These are phyloP conservation scores for Colletotrichum kahawae DNA, from an alignment of 2,329 filamentous ascomycete species.

Conservation along the genomic window DNA sequence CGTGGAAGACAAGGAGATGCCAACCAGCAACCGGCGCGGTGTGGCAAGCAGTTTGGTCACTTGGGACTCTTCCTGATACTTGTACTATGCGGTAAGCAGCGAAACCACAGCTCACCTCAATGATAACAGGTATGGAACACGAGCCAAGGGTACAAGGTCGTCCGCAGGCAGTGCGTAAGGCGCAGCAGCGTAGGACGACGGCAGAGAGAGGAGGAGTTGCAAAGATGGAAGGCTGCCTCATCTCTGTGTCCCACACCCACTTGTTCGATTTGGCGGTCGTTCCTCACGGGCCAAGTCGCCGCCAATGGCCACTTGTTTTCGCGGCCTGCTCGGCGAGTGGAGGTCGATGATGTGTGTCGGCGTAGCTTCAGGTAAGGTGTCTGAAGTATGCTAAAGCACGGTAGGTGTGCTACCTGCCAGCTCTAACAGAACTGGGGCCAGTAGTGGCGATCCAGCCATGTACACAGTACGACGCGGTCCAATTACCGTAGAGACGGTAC, in stretches of 20 bases:
- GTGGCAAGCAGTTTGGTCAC: not conserved
- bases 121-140: not conserved
- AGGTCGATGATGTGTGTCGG: constrained; percentile 7
- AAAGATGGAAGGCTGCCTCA: constrained; percentile 2
- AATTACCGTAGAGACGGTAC: not conserved
- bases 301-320: not conserved
- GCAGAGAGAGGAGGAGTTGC: not conserved
- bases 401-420: not conserved
- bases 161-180: not conserved
- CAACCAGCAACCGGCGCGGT: not conserved
- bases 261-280: not conserved
- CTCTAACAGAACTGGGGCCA: not conserved
- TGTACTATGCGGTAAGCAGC: not conserved
- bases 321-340: not conserved
- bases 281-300: not conserved
- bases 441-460: not conserved
- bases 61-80: not conserved
- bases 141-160: not conserved
- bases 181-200: not conserved
- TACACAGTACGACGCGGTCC: not conserved
- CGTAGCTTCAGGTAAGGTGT: constrained; percentile 1
- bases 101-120: not conserved
- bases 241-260: constrained; percentile 3
- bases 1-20: constrained; percentile 19
- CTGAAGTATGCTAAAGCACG: not conserved